phyloP scores from a whole-genome alignment of 1,139 yeast genomes.

The Yamadazyma diospyri region DNA sequence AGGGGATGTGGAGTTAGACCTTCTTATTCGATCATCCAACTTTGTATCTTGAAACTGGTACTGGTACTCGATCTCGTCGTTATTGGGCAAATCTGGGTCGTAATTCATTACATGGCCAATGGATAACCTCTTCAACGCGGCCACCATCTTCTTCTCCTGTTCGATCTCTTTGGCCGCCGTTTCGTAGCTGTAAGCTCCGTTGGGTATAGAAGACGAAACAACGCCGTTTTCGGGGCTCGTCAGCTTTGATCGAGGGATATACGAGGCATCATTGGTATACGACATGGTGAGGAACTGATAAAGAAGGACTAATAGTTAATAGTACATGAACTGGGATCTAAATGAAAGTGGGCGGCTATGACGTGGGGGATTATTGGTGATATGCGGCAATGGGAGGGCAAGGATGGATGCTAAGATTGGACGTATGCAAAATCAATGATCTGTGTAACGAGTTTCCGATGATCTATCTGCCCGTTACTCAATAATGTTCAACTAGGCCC shows the following conservation, averaged over 20 bases:
- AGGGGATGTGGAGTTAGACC: constrained; percentile 8
- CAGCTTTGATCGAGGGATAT: no score
- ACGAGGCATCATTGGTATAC: no score
- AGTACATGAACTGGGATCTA: constrained; percentile 4
- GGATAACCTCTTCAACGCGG: constrained; percentile 53
- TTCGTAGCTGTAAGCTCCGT: constrained; percentile 20
- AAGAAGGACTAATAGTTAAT: constrained; percentile 8
- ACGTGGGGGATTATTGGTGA: no score
- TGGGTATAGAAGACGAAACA: not conserved
- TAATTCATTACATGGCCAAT: constrained; percentile 52
- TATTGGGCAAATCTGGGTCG: constrained; percentile 53
- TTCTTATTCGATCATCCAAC: constrained; percentile 9
- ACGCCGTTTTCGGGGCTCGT: no score
- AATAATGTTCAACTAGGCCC: no score
- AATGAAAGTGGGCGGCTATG: no score
- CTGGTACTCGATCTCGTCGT: constrained; percentile 34
- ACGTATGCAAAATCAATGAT: no score
- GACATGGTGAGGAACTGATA: no score
- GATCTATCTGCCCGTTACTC: no score
- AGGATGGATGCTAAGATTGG: no score
- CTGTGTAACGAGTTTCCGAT: no score
- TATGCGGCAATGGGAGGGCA: no score
- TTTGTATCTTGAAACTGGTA: constrained; percentile 24
- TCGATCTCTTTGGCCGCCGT: constrained; percentile 49
- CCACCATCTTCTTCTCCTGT: constrained; percentile 57